Conservation (phyloP, 2,329 filamentous ascomycete species). For the Aureobasidium lini region DNA sequence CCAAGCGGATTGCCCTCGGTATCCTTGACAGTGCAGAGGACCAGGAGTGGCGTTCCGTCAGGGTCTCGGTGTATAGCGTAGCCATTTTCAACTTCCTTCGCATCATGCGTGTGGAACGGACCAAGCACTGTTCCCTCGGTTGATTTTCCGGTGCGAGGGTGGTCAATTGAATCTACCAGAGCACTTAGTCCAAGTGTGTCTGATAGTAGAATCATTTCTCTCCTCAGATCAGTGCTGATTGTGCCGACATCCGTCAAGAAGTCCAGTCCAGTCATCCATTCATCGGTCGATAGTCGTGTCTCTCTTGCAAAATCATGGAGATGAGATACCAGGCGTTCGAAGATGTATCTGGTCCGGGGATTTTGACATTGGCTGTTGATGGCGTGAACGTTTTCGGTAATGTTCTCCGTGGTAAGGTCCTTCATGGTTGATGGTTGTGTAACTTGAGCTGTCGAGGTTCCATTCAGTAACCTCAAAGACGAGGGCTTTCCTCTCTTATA, state of each 20-base stretch:
- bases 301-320: constrained; percentile 72
- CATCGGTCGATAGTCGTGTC: constrained; percentile 61
- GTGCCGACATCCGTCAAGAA: constrained; percentile 66
- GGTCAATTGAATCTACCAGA: constrained; percentile 24
- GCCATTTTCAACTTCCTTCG: constrained; percentile 19
- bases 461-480: not conserved
- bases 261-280: constrained; percentile 64
- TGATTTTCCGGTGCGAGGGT: constrained; percentile 15
- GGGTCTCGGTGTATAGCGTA: constrained; percentile 20
- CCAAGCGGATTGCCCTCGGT: constrained; percentile 19
- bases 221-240: constrained; percentile 61
- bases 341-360: constrained; percentile 57
- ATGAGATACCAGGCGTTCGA: constrained; percentile 64
- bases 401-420: constrained; percentile 66
- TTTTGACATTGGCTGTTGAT: constrained; percentile 63
- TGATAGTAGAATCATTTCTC: constrained; percentile 33
- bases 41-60: constrained; percentile 18
- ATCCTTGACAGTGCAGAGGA: constrained; percentile 21
- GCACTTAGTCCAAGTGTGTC: constrained; percentile 22
- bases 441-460: not conserved
- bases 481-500: not conserved
- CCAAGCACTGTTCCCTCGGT: constrained; percentile 26
- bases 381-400: constrained; percentile 61
- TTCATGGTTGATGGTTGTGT: constrained; percentile 36
- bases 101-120: constrained; percentile 26